Conservation (phyloP, 2,329 filamentous ascomycete genomes). For the Arthrinium puccinioides region DNA sequence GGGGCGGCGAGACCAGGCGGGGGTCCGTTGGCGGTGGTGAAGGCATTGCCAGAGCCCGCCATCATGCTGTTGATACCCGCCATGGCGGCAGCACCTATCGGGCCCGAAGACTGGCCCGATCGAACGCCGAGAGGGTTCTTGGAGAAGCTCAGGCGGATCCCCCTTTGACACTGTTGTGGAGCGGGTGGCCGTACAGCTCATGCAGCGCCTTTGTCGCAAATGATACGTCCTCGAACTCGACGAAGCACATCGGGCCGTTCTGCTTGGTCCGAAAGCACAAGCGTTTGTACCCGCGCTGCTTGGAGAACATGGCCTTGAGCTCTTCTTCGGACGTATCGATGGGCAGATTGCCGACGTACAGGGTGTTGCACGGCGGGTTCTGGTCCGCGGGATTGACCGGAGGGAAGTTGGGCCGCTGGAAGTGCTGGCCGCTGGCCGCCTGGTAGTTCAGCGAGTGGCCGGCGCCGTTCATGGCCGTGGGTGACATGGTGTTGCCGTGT, state of each 20-base stretch:
- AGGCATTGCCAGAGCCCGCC: slow-evolving; percentile 45
- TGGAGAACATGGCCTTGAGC: slow-evolving; percentile 86
- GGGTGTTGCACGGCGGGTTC: slow-evolving; percentile 94
- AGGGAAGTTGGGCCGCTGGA: slow-evolving; percentile 63
- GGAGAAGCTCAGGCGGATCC: slow-evolving; percentile 91
- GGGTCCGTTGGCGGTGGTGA: slow-evolving; percentile 64
- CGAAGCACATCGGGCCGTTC: slow-evolving; percentile 97
- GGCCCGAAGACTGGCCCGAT: slow-evolving; percentile 56
- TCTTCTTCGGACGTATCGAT: slow-evolving; percentile 92
- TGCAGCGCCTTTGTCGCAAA: slow-evolving; percentile 87
- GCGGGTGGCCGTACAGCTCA: slow-evolving; percentile 77
- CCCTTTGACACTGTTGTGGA: slow-evolving; percentile 90
- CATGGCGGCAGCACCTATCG: slow-evolving; percentile 31
- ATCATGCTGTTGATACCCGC: slow-evolving; percentile 54
- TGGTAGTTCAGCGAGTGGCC: slow-evolving; percentile 43
- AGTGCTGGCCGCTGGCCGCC: slow-evolving; percentile 48
- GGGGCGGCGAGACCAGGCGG: slow-evolving; percentile 75
- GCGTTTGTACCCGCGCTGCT: slow-evolving; percentile 89
- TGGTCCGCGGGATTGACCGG: slow-evolving; percentile 91
- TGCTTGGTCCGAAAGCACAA: slow-evolving; percentile 92
- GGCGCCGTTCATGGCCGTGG: slow-evolving; percentile 41
- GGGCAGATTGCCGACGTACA: slow-evolving; percentile 96
- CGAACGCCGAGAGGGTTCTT: slow-evolving; percentile 95
- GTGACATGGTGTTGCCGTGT: slow-evolving; percentile 45
- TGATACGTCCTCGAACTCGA: slow-evolving; percentile 91